A percentile compares a stretch with the other conserved stretches of the same genome.
phyloP scores from a whole-genome alignment of 495 filamentous ascomycete species.

The Darksidea phi region DNA sequence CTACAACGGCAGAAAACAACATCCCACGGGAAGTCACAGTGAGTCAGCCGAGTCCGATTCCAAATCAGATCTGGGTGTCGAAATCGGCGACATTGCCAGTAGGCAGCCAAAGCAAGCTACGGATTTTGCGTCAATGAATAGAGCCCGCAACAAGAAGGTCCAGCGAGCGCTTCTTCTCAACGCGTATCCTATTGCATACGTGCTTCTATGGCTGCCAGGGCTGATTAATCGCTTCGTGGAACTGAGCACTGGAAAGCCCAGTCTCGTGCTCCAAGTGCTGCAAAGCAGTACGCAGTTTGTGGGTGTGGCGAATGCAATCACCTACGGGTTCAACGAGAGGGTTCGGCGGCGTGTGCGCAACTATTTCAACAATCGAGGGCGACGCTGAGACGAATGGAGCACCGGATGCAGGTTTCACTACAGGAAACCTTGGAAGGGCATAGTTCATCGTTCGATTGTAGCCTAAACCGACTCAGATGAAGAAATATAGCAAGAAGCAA shows the following conservation, averaged over 20 bases:
- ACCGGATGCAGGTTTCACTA: too few relatives aligned
- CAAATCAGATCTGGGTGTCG: too few relatives aligned
- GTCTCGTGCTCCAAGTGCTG: not conserved
- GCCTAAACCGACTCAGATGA: too few relatives aligned
- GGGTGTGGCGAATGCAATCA: conserved; percentile 4
- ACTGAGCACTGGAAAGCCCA: not conserved
- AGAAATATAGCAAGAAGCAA: too few relatives aligned
- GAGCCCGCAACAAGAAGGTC: not conserved
- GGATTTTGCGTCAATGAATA: not conserved
- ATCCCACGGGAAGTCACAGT: not conserved
- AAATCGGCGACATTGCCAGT: not conserved
- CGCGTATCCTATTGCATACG: conserved; percentile 4
- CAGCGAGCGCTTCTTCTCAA: not conserved
- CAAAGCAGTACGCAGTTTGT: conserved; percentile 8
- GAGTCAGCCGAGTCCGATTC: not conserved
- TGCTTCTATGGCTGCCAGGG: conserved; percentile 7
- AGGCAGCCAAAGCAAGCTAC: not conserved
- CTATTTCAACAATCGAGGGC: not conserved
- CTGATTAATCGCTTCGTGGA: not conserved
- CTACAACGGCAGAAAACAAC: not conserved
- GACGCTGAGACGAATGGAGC: too few relatives aligned
- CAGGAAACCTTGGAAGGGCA: too few relatives aligned
- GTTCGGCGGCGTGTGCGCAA: not conserved
- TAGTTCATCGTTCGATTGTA: too few relatives aligned
- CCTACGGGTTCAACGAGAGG: conserved; percentile 7